Percentiles rank a stretch among this genome's conserved stretches.
Conservation (phyloP, 2,329 filamentous ascomycete genomes). For the Albophoma yamanashiensis region DNA sequence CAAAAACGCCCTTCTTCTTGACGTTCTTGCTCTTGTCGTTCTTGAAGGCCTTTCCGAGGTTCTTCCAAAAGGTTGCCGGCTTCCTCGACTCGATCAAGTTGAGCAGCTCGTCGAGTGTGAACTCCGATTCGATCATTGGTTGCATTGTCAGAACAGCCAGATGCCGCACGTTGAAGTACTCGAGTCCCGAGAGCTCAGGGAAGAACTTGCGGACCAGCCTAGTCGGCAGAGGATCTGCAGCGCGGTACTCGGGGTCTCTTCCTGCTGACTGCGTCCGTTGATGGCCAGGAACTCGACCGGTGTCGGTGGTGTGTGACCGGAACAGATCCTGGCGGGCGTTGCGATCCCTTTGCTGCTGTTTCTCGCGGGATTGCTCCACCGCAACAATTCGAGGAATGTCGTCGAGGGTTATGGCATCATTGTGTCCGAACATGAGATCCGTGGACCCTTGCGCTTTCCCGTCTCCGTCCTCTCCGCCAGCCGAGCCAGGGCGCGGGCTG, state of each 20-base stretch:
- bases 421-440: conserved; percentile 78
- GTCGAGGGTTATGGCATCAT: conserved; percentile 86
- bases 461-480: conserved; percentile 46
- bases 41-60: conserved; percentile 93
- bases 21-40: conserved; percentile 65
- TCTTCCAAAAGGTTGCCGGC: conserved; percentile 89
- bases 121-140: conserved; percentile 78
- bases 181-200: conserved; percentile 85
- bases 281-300: conserved; percentile 52
- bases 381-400: conserved; percentile 95
- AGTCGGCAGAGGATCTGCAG: conserved; percentile 41
- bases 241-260: conserved; percentile 39
- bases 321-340: conserved; percentile 51
- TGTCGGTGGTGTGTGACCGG: conserved; percentile 35
- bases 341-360: conserved; percentile 57
- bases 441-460: conserved; percentile 41
- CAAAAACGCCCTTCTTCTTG: conserved; percentile 93
- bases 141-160: conserved; percentile 93
- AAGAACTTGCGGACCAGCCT: conserved; percentile 71
- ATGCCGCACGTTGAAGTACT: conserved; percentile 96
- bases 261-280: conserved; percentile 49
- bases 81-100: conserved; percentile 89
- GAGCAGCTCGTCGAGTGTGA: conserved; percentile 87
- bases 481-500: conserved; percentile 66
- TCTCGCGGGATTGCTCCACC: conserved; percentile 87